Evolutionary conservation across 164 flowering plant genomes (phyloP).

Genomic region (Stephania cephalantha): DNA sequence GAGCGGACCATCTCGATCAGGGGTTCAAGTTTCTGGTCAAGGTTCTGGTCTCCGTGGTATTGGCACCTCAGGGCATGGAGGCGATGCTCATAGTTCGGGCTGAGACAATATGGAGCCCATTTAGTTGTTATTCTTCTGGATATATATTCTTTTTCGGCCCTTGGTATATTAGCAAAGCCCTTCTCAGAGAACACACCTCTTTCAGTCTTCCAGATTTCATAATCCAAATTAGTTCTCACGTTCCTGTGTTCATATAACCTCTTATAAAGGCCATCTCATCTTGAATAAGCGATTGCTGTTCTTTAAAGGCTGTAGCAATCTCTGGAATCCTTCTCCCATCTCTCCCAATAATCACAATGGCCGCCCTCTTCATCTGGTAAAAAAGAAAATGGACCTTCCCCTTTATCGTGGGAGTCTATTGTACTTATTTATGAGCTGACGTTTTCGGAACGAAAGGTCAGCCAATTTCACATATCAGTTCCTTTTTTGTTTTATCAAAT

Average conservation of each 20-base stretch:
- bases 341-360: conserved; percentile 29
- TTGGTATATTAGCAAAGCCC: conserved; percentile 1
- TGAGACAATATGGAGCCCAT: conserved; percentile 14
- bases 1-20: conserved; percentile 38
- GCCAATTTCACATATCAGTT: conserved; percentile 12
- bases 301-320: conserved; percentile 24
- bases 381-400: conserved; percentile 10
- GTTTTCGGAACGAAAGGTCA: conserved; percentile 20
- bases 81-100: conserved; percentile 34
- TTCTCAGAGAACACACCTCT: conserved; percentile 1
- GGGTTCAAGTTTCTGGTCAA: conserved; percentile 35
- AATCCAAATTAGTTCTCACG: conserved; percentile 1
- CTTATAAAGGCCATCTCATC: conserved; percentile 16
- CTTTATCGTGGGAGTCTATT: conserved; percentile 21
- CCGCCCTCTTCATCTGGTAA: conserved; percentile 1
- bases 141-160: background rate
- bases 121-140: conserved; percentile 5
- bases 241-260: conserved; percentile 31
- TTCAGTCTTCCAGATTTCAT: conserved; percentile 21
- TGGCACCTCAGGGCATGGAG: conserved; percentile 26
- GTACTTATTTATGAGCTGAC: conserved; percentile 22
- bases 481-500: conserved; percentile 1
- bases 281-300: conserved; percentile 47
- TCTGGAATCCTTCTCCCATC: conserved; percentile 20
- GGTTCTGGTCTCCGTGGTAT: conserved; percentile 30